Conservation (phyloP, 257 asterid species). For the Haberlea rhodopensis region DNA sequence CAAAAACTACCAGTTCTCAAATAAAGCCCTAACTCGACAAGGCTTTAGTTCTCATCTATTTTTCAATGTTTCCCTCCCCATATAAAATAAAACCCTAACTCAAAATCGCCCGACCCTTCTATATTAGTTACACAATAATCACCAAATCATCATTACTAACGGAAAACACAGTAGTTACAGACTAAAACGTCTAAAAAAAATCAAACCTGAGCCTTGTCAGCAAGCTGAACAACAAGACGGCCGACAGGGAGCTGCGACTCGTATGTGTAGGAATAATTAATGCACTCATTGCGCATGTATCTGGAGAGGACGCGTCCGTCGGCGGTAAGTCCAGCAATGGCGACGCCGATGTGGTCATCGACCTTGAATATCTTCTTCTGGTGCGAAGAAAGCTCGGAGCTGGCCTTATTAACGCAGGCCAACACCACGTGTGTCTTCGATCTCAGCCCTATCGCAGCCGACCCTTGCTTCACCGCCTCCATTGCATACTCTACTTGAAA, state of each 20-base stretch:
- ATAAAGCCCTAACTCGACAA: too few species aligned
- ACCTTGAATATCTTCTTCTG: slow-evolving; percentile 99
- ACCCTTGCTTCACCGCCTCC: slow-evolving; percentile 99
- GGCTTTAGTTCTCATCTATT: too few species aligned
- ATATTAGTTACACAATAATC: not conserved
- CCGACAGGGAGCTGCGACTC: slow-evolving; percentile 92
- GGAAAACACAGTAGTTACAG: not conserved
- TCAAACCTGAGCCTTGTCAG: slow-evolving; percentile 98
- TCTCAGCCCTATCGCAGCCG: slow-evolving; percentile 95
- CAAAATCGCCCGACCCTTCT: not conserved
- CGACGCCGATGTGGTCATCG: slow-evolving; percentile 97
- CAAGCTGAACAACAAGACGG: slow-evolving; percentile 93
- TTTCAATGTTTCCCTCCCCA: too few species aligned
- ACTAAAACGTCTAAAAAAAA: not conserved
- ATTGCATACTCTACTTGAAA: slow-evolving; percentile 96
- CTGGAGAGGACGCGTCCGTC: slow-evolving; percentile 96
- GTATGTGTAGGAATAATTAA: slow-evolving; percentile 74
- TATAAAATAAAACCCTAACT: too few species aligned
- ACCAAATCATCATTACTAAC: not conserved
- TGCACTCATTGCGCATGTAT: slow-evolving; percentile 93
- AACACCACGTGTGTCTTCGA: slow-evolving; percentile 90
- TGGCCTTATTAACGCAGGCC: slow-evolving; percentile 86
- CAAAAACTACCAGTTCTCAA: too few species aligned
- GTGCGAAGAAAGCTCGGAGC: slow-evolving; percentile 89
- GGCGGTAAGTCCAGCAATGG: slow-evolving; percentile 97